Evolutionary conservation across 495 filamentous ascomycete genomes (phyloP), one percentile per base, ranked within the genome.

Genomic region (Lichina pygmaea): DNA sequence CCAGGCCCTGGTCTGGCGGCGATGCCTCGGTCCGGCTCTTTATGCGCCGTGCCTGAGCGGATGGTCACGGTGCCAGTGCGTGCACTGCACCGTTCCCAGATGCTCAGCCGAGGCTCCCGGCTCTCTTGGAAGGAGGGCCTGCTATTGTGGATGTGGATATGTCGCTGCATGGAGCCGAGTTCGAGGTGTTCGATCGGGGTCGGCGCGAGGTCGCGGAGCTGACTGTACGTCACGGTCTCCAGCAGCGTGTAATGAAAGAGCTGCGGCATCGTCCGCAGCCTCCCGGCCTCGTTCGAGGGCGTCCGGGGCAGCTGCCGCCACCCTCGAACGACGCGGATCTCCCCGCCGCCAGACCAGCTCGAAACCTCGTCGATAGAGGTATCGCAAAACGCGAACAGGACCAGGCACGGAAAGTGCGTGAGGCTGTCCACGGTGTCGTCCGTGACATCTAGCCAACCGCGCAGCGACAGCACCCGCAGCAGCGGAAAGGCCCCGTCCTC

Each of bases 401-500:
- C 30, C 34, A 58, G 47, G 5, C 44, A 37, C 9, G 56, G 56
- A 24, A 58, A 54, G 3, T 44, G 37, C 2, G 45, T 42, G 12
- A 58, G 34, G 37, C 57, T 52, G 10, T 40, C 36, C 34, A 58
- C 50, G 31, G 46, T 40, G 32, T 39, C 44, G 0, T 32, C 13
- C 8, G 53, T 58, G 34, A 58, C 37, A 17, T 48, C 24, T n/a
- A 31, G 43, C 13, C 54, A 50, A n/a, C 15, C 37, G 13, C 50
- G 48, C 31, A 46, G 43, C 42, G 39, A 51, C 2, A 58, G 44
- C 8, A 55, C 50, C 34, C 56, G 53, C 6, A 58, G 51, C 16
- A 46, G 37, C 7, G 49, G 33, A 30, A 55, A 58, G 6, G 48
- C 53, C 15, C 47, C 45, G 33, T 48, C 39, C 8, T 50, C 46